Base-by-base conservation (phyloP, 2,329 filamentous ascomycete species). In the Chrysosphaeria jannelii region DNA sequence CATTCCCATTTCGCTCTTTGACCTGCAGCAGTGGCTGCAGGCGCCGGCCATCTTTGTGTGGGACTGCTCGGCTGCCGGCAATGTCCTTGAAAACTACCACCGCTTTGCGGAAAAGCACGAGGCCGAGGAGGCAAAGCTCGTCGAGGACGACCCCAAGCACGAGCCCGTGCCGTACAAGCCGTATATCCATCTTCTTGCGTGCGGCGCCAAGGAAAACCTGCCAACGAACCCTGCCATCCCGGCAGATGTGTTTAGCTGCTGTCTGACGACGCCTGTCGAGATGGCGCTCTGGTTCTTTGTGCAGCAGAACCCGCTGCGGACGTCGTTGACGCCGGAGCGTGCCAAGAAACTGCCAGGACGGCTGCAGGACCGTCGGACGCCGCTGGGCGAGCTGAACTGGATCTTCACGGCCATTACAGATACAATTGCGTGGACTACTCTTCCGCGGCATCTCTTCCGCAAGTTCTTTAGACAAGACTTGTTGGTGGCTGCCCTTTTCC, bases 321-420 rank as follows among this genome's bases (percentile, higher is more conserved):
- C 54, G 3, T 60, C 58, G 19, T 49, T 90, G 26, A 68, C 62
- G 2, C 61, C 81, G 4, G 74, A 85, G 29, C 62, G 81, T 34
- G 79, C 81, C 20, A 71, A 76, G 42, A 74, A 76, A 36, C 69
- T 97, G 10, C 79, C 81, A 3, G 85, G 85, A 16, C 67, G 78
- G 30, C 58, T 93, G 20, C 81, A 90, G 38, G 85, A 97, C 44
- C 61, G 85, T 29, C 59, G 85, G 37, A 93, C 85, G 23, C 85
- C 85, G 6, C 56, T 97, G 16, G 85, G 85, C 30, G 85, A 97
- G 46, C 52, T 97, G 9, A 97, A 97, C 38, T 97, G 85, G 85
- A 97, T 97, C 17, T 93, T 97, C 39, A 97, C 85, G 1, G 85
- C 85, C 25, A 93, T 97, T 32, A 97, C 85, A 1, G 85, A 97